These are phyloP conservation scores for Lithospermum erythrorhizon DNA, from an alignment of 257 asterid genomes.

Conservation along the genomic window DNA sequence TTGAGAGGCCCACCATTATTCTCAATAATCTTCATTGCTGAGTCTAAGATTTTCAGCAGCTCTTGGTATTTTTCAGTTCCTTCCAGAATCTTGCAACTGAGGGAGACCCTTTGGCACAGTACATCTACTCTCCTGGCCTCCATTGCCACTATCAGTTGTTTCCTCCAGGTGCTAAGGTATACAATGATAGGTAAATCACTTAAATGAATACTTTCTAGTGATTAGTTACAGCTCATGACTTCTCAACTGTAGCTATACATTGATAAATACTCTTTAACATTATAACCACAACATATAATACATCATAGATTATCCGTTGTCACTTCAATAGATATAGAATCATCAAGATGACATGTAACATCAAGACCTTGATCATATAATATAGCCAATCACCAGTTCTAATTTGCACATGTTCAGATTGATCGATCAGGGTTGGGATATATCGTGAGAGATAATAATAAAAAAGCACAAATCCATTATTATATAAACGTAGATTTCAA, in stretches of 20 bases:
- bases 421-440: background rate
- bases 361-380: too few relatives aligned
- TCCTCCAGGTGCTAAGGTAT: constrained; percentile 59
- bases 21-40: constrained; percentile 55
- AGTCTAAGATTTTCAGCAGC: constrained; percentile 36
- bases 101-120: constrained; percentile 59
- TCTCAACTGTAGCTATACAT: background rate
- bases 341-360: background rate
- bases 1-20: constrained; percentile 69
- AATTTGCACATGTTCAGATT: background rate
- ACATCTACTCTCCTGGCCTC: constrained; percentile 84
- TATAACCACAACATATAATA: too few relatives aligned
- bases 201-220: background rate
- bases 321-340: too few relatives aligned
- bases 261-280: background rate
- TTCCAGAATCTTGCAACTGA: constrained; percentile 60
- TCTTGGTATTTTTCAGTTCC: constrained; percentile 54
- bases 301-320: too few relatives aligned
- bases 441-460: background rate
- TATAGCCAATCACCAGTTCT: background rate
- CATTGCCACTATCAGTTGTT: constrained; percentile 61
- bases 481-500: background rate
- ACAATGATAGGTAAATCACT: background rate
- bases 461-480: too few relatives aligned
- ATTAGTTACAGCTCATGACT: background rate